phyloP scores from a whole-genome alignment of 257 asterid genomes.

The Solanum gracilifrons region DNA sequence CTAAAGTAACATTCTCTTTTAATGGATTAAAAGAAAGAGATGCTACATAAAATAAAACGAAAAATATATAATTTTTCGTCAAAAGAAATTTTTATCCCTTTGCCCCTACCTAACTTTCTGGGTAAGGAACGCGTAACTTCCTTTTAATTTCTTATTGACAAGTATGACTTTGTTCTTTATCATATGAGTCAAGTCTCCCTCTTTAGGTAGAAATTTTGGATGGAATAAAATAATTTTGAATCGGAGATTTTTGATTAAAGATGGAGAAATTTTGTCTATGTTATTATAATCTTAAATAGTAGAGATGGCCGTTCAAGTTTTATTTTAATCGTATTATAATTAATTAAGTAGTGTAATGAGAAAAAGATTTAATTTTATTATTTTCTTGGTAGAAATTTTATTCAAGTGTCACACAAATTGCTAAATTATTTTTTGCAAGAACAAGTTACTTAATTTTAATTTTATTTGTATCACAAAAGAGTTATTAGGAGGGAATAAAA shows the following conservation, averaged over 20 bases:
- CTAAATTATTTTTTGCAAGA: background rate
- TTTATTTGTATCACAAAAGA: background rate
- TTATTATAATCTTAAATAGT: background rate
- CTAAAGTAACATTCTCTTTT: no score
- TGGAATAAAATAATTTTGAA: background rate
- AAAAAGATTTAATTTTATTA: no score
- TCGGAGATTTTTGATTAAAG: rapidly evolving
- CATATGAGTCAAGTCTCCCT: background rate
- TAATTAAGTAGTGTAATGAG: background rate
- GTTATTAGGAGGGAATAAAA: background rate
- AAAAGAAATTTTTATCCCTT: no score
- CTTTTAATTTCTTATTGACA: background rate
- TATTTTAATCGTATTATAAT: background rate
- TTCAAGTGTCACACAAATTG: background rate
- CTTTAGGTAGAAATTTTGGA: background rate
- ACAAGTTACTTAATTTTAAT: background rate
- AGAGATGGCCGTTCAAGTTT: no score
- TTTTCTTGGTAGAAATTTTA: background rate
- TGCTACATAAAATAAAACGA: no score
- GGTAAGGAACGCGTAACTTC: background rate
- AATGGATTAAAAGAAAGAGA: no score
- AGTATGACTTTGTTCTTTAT: background rate
- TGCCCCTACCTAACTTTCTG: background rate
- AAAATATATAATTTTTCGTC: no score
- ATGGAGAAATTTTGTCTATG: no score